Conservation (phyloP, 225 moss, liverwort and hornwort genomes). For the Lunularia cruciata region DNA sequence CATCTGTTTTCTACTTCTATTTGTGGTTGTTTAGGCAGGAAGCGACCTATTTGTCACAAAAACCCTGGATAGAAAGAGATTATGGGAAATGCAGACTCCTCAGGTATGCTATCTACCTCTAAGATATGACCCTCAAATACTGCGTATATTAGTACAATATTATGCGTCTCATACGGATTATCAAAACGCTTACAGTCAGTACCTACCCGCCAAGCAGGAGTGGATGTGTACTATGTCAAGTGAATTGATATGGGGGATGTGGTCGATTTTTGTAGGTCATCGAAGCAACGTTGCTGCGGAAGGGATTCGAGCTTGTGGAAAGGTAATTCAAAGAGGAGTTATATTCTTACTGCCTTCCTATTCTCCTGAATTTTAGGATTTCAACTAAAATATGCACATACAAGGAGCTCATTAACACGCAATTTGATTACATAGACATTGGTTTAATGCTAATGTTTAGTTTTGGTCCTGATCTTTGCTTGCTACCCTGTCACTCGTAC, state of each 20-base stretch:
- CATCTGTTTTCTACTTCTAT: neutral
- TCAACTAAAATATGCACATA: too few relatives aligned
- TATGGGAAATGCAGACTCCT: slow-evolving; percentile 99
- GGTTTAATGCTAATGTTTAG: too few relatives aligned
- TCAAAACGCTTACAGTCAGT: too few relatives aligned
- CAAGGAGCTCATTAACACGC: too few relatives aligned
- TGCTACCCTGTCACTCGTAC: too few relatives aligned
- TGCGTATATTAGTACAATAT: too few relatives aligned
- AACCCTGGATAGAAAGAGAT: slow-evolving; percentile 65
- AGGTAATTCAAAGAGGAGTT: slow-evolving; percentile 32
- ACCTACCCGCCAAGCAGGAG: slow-evolving; percentile 1
- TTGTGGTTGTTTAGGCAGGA: slow-evolving; percentile 54
- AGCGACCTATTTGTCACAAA: slow-evolving; percentile 60
- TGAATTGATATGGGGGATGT: neutral
- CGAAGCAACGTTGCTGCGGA: slow-evolving; percentile 67
- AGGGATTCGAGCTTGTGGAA: slow-evolving; percentile 79
- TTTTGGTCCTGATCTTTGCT: too few relatives aligned
- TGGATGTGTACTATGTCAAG: neutral
- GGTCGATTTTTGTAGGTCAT: slow-evolving; percentile 54
- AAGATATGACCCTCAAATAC: too few relatives aligned
- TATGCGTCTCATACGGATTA: too few relatives aligned
- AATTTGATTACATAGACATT: too few relatives aligned
- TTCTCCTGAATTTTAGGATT: too few relatives aligned
- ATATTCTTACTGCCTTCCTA: too few relatives aligned
- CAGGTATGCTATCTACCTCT: slow-evolving; percentile 49